phyloP scores from a whole-genome alignment of 23 red algal species.

The Agarophyton chilense region DNA sequence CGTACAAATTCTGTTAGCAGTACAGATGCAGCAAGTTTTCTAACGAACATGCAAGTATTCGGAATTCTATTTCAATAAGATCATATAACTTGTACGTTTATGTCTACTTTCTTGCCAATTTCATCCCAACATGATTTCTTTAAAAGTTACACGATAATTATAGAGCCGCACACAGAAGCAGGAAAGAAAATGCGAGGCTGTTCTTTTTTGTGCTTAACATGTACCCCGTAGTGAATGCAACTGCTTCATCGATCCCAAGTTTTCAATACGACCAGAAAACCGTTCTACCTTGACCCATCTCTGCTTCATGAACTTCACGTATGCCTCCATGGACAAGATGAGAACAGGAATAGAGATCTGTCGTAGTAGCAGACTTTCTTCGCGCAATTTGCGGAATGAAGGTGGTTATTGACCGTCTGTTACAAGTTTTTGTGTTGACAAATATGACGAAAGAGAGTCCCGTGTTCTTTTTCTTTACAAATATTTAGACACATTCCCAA shows the following conservation, averaged over 20 bases:
- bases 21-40: too few species aligned
- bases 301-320: not conserved
- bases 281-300: not conserved
- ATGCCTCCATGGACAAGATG: not conserved
- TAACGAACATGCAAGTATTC: too few species aligned
- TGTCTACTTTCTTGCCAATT: not conserved
- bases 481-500: too few species aligned
- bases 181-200: not conserved
- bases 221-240: not conserved
- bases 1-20: too few species aligned
- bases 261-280: not conserved
- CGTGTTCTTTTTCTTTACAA: too few species aligned
- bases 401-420: not conserved
- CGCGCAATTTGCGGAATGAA: not conserved
- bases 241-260: not conserved
- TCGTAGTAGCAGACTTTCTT: not conserved
- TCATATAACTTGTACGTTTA: not conserved
- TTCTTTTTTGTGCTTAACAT: not conserved
- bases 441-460: too few species aligned
- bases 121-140: not conserved
- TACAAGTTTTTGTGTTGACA: constrained; percentile 18
- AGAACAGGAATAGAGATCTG: not conserved
- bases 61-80: too few species aligned
- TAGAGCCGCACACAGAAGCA: not conserved
- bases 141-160: not conserved